phyloP scores from a whole-genome alignment of 352 stramenopile species.

The Phytophthora constricta region DNA sequence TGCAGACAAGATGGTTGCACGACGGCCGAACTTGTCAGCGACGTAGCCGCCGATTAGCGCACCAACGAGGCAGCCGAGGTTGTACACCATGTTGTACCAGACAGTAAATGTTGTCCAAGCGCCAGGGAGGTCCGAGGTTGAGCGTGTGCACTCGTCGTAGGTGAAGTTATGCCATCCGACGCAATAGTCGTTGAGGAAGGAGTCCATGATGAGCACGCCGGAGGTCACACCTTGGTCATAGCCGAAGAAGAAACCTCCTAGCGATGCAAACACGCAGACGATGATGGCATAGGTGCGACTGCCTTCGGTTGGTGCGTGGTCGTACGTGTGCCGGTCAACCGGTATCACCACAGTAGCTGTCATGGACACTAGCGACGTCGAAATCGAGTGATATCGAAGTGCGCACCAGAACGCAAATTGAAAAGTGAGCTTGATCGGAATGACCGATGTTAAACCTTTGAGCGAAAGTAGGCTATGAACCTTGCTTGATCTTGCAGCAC shows the following conservation, averaged over 20 bases:
- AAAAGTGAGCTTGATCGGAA: constrained; percentile 22
- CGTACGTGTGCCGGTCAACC: constrained; percentile 16
- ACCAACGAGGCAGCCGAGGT: constrained; percentile 43
- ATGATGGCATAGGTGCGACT: constrained; percentile 40
- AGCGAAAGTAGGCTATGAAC: no score
- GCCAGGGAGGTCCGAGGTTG: constrained; percentile 22
- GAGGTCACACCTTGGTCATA: constrained; percentile 42
- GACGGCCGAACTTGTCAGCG: constrained; percentile 33
- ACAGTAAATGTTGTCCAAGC: constrained; percentile 43
- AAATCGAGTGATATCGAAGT: background rate
- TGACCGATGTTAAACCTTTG: no score
- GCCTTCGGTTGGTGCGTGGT: constrained; percentile 24
- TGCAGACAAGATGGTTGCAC: constrained; percentile 39
- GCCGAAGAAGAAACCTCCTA: constrained; percentile 45
- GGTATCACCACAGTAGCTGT: constrained; percentile 18
- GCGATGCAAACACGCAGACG: constrained; percentile 37
- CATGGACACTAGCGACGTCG: constrained; percentile 5
- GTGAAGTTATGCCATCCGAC: constrained; percentile 46
- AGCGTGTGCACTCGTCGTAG: constrained; percentile 32
- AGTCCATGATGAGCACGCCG: constrained; percentile 42
- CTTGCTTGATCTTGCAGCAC: constrained; percentile 7
- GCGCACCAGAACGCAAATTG: constrained; percentile 24
- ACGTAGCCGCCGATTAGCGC: constrained; percentile 40
- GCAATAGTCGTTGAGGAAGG: constrained; percentile 46
- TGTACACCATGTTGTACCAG: constrained; percentile 51